Percentiles rank a stretch among this genome's conserved stretches.
These are phyloP conservation scores for Spergularia marina DNA, from an alignment of 148 eudicot species.

Conservation along the genomic window DNA sequence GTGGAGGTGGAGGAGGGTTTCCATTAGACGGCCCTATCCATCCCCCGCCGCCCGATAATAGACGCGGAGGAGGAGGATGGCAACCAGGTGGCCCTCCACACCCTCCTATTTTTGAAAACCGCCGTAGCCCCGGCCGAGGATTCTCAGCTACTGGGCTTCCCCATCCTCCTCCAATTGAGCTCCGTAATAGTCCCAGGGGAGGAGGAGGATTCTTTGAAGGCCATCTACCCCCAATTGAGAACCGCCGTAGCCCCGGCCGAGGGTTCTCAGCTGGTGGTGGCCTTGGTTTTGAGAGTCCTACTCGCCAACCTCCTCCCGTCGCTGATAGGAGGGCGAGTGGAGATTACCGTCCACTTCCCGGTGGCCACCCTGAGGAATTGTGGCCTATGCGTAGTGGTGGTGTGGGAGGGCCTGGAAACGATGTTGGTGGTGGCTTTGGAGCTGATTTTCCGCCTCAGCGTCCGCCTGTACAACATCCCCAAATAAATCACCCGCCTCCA, in stretches of 20 bases:
- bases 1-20: conserved; percentile 37
- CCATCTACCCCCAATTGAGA: conserved; percentile 19
- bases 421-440: conserved; percentile 9
- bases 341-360: conserved; percentile 19
- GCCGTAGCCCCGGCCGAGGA: conserved; percentile 38
- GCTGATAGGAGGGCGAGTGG: conserved; percentile 10
- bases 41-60: conserved; percentile 14
- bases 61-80: too few species aligned
- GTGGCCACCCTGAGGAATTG: conserved; percentile 28
- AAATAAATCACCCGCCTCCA: neutral
- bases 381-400: conserved; percentile 30
- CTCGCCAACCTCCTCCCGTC: conserved; percentile 33
- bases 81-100: too few species aligned
- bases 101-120: conserved; percentile 21
- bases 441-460: conserved; percentile 28
- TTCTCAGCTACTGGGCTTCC: conserved; percentile 39
- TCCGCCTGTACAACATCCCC: neutral
- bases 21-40: conserved; percentile 33
- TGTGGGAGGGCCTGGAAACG: conserved; percentile 13
- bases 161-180: conserved; percentile 20
- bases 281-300: conserved; percentile 52
- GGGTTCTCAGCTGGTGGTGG: conserved; percentile 34
- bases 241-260: conserved; percentile 33
- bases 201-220: too few species aligned
- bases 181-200: too few species aligned